phyloP scores from a whole-genome alignment of 148 eudicot species.

The Chenopodium formosanum region DNA sequence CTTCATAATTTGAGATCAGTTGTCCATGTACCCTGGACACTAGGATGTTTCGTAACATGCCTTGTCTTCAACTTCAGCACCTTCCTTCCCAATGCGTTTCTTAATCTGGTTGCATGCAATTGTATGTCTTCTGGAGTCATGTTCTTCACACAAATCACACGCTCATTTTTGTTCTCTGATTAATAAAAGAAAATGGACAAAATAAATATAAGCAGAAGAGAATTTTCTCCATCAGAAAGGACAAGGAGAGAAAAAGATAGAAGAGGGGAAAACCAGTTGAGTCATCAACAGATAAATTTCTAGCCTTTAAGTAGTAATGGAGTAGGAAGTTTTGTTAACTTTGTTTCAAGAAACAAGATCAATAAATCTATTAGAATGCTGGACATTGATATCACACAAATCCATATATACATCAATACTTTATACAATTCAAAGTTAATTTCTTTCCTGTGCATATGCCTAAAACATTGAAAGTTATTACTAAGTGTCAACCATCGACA shows the following conservation, averaged over 20 bases:
- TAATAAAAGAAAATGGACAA: background rate
- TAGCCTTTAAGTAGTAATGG: background rate
- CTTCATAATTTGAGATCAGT: conserved; percentile 39
- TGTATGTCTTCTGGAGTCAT: conserved; percentile 57
- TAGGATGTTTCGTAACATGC: conserved; percentile 65
- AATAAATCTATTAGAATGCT: background rate
- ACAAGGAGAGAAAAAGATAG: background rate
- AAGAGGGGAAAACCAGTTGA: background rate
- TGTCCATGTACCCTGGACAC: conserved; percentile 86
- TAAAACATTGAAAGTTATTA: background rate
- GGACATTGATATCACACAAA: background rate
- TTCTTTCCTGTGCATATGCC: background rate
- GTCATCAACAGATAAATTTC: background rate
- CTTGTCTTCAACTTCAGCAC: conserved; percentile 78
- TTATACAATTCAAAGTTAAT: no score
- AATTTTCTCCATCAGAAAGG: background rate
- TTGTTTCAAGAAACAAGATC: background rate
- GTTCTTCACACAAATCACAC: conserved; percentile 67
- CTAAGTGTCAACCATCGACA: background rate
- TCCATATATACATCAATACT: background rate
- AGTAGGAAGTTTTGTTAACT: background rate
- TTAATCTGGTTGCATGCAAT: conserved; percentile 55
- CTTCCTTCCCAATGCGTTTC: conserved; percentile 71
- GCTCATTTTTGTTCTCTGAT: conserved; percentile 49
- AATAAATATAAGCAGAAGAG: background rate